phyloP scores from a whole-genome alignment of 108 stramenopile species.

The Nannochloropsis salina region DNA sequence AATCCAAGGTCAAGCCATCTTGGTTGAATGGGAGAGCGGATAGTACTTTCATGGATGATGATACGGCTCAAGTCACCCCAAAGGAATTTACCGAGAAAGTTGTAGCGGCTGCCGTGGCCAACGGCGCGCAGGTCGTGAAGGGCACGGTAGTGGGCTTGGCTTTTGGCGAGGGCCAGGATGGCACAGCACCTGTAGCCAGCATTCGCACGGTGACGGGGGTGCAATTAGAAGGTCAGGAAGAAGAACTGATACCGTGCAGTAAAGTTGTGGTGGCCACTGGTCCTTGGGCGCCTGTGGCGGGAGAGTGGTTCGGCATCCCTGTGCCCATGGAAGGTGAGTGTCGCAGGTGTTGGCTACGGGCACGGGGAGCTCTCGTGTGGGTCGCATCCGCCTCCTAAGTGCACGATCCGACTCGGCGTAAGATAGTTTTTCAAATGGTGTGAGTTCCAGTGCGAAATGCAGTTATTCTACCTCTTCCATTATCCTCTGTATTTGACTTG shows the following conservation, averaged over 20 bases:
- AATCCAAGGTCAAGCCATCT: neutral
- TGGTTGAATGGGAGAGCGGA: neutral
- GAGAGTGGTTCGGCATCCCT: constrained; percentile 52
- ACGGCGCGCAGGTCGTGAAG: constrained; percentile 45
- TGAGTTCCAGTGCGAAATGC: too few species aligned
- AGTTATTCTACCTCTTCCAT: too few species aligned
- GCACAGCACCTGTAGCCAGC: neutral
- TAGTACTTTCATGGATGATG: constrained; percentile 41
- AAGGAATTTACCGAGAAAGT: constrained; percentile 47
- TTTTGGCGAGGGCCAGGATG: neutral
- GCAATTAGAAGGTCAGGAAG: constrained; percentile 37
- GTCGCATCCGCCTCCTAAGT: too few species aligned
- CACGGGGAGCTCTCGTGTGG: too few species aligned
- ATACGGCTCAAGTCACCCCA: constrained; percentile 53
- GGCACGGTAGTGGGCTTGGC: constrained; percentile 44
- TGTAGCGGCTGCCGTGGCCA: constrained; percentile 40
- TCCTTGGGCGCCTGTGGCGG: constrained; percentile 50
- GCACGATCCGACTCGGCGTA: too few species aligned
- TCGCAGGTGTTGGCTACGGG: neutral
- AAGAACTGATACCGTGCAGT: constrained; percentile 21
- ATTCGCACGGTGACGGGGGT: constrained; percentile 40
- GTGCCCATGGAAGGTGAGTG: constrained; percentile 51
- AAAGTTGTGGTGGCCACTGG: constrained; percentile 52
- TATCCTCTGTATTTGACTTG: too few species aligned
- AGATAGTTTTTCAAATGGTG: too few species aligned